Percentiles rank a stretch among this genome's conserved stretches.
phyloP scores from a whole-genome alignment of 2,329 filamentous ascomycete genomes.

The Beauveria caledonica region DNA sequence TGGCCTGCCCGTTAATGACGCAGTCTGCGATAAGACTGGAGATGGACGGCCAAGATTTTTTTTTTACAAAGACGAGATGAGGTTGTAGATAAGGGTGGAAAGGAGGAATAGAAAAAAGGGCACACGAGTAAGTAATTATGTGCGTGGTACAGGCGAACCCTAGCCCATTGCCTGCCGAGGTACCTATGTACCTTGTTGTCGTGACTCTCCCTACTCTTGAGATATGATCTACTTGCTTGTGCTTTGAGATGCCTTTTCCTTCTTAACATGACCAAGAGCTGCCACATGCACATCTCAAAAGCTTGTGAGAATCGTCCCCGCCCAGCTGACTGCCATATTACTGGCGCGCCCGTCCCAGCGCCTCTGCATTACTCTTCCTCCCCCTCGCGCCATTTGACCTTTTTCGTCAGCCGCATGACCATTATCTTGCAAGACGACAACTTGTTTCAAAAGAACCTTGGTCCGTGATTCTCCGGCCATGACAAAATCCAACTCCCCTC shows the following conservation, averaged over 20 bases:
- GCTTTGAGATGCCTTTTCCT: neutral
- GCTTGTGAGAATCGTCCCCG: conserved; percentile 2
- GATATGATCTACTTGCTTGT: no score
- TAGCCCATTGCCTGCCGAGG: neutral
- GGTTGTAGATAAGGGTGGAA: neutral
- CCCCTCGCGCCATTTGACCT: neutral
- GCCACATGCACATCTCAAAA: neutral
- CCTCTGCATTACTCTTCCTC: neutral
- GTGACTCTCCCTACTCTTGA: no score
- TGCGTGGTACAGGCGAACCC: neutral
- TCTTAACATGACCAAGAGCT: neutral
- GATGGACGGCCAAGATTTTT: neutral
- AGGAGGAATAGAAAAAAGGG: neutral
- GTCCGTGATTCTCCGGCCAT: conserved; percentile 1
- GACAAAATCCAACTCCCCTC: neutral
- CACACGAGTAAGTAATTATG: neutral
- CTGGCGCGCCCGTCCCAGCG: neutral
- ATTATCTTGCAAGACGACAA: neutral
- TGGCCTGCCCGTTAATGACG: conserved; percentile 3
- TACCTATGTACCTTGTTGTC: neutral
- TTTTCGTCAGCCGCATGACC: neutral
- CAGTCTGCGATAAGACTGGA: conserved; percentile 6
- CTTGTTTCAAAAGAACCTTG: neutral
- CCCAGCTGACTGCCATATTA: conserved; percentile 2
- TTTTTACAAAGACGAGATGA: no score